Evolutionary conservation across 768 basidiomycete genomes (phyloP), one percentile per base, ranked within the genome.

Genomic region (Sarcodon sp.): DNA sequence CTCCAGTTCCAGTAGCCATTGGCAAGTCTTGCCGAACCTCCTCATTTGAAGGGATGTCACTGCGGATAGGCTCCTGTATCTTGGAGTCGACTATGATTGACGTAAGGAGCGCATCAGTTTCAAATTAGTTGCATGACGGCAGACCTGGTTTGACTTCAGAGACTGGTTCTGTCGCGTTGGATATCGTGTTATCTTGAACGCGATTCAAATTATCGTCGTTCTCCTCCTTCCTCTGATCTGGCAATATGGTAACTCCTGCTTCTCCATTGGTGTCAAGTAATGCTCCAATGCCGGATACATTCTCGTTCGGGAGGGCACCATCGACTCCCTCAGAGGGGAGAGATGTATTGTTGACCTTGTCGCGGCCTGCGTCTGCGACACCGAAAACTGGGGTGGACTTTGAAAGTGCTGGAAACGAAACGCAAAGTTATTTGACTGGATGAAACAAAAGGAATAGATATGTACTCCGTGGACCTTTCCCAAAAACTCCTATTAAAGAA

Each of bases 181-280:
- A 27, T 27, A 27, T 27, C 21, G 21, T 27, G 21, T 27, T 27
- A 27, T 27, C 21, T 27, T 27, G 21, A 27, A 27, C 21, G 21
- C 4, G 21, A 27, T 27, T 27, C 21, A 4, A 27, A 27, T 27
- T 27, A 27, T 27, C 21, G 21, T 4, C 21, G 21, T 27, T 27
- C 21, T 27, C 21, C 21, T 27, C 21, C 21, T 27, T 27, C 21
- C 21, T 27, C 47, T 77, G 74, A 10, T 76, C 70, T 3, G 77
- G 77, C 1, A 76, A 57, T 41, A 66, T 63, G 4, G 73, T 70
- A 8, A 78, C 72, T 4, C 65, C 68, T 7, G 64, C 57, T 53
- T 79, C 76, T 16, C 62, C 64, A 10, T 59, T 48, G 31, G 59
- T 60, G 10, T 75, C 77, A 0, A 76, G 75, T 11, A 77, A 66